Conservation (phyloP, 805 yeast genomes). For the Brettanomyces bruxellensis region DNA sequence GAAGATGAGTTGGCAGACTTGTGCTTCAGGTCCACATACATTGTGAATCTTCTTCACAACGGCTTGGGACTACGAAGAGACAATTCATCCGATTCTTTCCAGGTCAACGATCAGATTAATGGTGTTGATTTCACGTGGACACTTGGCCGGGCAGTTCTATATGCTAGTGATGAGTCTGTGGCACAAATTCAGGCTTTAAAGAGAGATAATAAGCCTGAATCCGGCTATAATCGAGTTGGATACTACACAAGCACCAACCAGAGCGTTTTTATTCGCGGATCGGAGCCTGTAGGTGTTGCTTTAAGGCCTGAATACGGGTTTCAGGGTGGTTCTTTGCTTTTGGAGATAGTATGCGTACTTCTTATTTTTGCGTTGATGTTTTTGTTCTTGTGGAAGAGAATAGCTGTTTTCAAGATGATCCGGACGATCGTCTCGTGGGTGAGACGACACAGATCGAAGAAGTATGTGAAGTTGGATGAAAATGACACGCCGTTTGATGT, state of each 20-base stretch:
- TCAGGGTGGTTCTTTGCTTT: background rate
- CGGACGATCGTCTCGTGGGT: background rate
- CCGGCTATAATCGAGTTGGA: conserved; percentile 27
- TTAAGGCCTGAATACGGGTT: conserved; percentile 34
- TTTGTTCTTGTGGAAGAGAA: background rate
- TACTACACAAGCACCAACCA: conserved; percentile 40
- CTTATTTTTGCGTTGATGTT: conserved; percentile 12
- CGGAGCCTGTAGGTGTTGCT: conserved; percentile 34
- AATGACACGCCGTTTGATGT: background rate
- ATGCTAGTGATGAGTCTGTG: conserved; percentile 43
- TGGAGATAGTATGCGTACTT: background rate
- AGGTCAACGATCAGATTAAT: conserved; percentile 50
- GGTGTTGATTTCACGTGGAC: conserved; percentile 93
- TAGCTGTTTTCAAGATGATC: background rate
- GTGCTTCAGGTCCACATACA: conserved; percentile 57
- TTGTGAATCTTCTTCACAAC: conserved; percentile 45
- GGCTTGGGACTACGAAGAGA: conserved; percentile 52
- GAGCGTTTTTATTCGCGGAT: conserved; percentile 40
- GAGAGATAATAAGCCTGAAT: background rate
- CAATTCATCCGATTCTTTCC: conserved; percentile 28
- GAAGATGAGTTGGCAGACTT: conserved; percentile 40
- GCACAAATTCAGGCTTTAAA: conserved; percentile 7
- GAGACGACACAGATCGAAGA: background rate
- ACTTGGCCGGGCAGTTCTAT: conserved; percentile 63
- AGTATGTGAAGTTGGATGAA: background rate